These are phyloP conservation scores for Anaeromyces robustus DNA, from an alignment of 192 early-diverging fungal species.

Conservation along the genomic window DNA sequence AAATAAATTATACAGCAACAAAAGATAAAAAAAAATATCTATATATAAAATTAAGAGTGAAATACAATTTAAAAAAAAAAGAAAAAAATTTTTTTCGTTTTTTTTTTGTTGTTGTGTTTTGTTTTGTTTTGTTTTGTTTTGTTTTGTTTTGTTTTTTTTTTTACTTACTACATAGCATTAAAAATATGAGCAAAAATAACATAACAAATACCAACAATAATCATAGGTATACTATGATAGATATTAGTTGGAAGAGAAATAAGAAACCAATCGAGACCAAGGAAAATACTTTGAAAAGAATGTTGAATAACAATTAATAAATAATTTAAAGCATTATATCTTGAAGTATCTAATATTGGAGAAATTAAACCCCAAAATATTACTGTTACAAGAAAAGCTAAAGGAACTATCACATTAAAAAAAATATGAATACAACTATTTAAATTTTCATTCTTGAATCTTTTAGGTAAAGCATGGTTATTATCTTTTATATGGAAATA, in stretches of 20 bases:
- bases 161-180: too few relatives aligned
- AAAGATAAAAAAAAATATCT: too few relatives aligned
- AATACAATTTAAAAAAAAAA: too few relatives aligned
- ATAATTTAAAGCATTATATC: background rate
- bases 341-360: background rate
- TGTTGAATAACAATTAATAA: background rate
- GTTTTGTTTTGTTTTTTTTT: too few relatives aligned
- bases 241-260: background rate
- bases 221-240: background rate
- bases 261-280: background rate
- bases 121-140: too few relatives aligned
- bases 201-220: background rate
- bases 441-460: background rate
- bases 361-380: background rate
- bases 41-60: too few relatives aligned
- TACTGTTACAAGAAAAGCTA: background rate
- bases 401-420: background rate
- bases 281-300: background rate
- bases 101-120: too few relatives aligned
- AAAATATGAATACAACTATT: background rate
- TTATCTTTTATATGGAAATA: background rate
- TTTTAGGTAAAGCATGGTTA: background rate
- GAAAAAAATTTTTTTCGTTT: too few relatives aligned
- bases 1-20: too few relatives aligned
- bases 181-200: too few relatives aligned